Evolutionary conservation across 106 monocot species (phyloP).

Genomic region (Apostasia ramifera): DNA sequence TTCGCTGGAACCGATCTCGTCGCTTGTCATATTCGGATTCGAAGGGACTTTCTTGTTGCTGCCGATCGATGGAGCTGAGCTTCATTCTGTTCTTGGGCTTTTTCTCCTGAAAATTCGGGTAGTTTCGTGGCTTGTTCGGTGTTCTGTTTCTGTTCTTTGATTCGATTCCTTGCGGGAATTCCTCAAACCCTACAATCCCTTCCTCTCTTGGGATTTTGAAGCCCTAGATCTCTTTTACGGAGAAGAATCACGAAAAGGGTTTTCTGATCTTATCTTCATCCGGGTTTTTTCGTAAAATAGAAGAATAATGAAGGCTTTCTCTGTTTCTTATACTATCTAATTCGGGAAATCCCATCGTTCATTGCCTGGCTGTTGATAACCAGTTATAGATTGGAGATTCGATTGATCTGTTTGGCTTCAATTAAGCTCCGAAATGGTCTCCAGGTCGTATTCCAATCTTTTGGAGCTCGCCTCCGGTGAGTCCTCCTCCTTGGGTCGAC

Average conservation of each 20-base stretch:
- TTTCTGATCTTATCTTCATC: not conserved
- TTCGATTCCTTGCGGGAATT: constrained; percentile 12
- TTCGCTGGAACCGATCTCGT: not conserved
- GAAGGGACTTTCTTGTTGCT: not conserved
- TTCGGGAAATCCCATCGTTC: not conserved
- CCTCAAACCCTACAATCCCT: not conserved
- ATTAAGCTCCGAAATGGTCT: constrained; percentile 34
- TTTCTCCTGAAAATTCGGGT: not conserved
- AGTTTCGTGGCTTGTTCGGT: not conserved
- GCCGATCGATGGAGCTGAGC: not conserved
- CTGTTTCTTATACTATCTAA: not conserved
- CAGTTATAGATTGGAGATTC: not conserved
- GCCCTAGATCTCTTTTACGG: not conserved
- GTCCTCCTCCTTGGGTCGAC: constrained; percentile 20
- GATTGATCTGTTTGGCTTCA: not conserved
- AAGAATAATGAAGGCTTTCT: not conserved
- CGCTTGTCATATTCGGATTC: not conserved
- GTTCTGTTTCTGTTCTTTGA: not conserved
- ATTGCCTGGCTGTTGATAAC: not conserved
- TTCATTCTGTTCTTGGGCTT: constrained; percentile 3
- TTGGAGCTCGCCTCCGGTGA: constrained; percentile 61
- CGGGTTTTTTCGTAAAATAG: not conserved
- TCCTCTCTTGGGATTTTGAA: not conserved
- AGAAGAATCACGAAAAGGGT: not conserved
- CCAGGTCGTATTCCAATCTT: constrained; percentile 61